phyloP scores from a whole-genome alignment of 139 green algal genomes.

The Auxenochlorella pyrenoidosa region DNA sequence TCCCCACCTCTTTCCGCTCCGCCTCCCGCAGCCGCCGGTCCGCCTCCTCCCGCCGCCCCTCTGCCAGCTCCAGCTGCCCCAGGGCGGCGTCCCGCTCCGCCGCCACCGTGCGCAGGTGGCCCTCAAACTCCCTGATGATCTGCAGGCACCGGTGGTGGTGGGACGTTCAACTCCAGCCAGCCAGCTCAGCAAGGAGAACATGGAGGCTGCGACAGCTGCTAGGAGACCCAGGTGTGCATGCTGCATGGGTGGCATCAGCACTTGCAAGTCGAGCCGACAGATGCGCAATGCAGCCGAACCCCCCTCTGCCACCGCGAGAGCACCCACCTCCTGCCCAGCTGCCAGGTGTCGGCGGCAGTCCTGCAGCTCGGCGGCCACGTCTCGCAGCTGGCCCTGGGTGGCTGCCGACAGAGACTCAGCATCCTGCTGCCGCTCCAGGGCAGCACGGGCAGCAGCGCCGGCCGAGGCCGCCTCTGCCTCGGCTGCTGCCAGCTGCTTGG shows the following conservation, averaged over 20 bases:
- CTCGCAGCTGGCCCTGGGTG: background rate
- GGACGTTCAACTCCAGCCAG: too few relatives aligned
- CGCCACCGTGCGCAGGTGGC: constrained; percentile 14
- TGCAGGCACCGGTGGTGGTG: background rate
- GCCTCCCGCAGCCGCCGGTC: background rate
- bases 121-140: constrained; percentile 32
- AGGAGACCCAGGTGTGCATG: too few relatives aligned
- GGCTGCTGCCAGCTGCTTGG: constrained; percentile 17
- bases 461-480: background rate
- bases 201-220: too few relatives aligned
- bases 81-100: constrained; percentile 17
- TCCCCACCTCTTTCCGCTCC: constrained; percentile 6
- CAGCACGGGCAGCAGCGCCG: background rate
- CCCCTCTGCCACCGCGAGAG: background rate
- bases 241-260: too few relatives aligned
- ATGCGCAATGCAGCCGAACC: too few relatives aligned
- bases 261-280: too few relatives aligned
- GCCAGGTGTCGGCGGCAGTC: constrained; percentile 23
- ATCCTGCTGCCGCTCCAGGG: background rate
- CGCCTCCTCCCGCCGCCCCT: background rate
- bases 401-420: background rate
- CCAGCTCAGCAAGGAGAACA: too few relatives aligned
- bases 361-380: background rate
- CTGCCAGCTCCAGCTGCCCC: constrained; percentile 1
- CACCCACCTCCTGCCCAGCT: background rate